Percentiles rank a stretch among this genome's conserved stretches.
phyloP scores from a whole-genome alignment of 257 asterid genomes.

The Gentiana dahurica region DNA sequence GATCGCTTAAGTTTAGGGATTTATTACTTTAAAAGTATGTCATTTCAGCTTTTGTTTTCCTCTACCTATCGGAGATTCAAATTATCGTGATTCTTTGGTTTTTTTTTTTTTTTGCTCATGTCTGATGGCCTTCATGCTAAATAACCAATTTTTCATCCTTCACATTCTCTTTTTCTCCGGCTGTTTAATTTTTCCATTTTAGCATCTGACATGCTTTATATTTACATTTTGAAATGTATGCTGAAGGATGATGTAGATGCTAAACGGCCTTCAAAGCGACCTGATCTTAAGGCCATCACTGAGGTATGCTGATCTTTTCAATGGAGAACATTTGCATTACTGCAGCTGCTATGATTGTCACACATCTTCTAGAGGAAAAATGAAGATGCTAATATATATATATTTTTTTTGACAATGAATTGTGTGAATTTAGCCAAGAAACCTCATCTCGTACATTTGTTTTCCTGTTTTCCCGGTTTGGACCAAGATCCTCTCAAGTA shows the following conservation, averaged over 20 bases:
- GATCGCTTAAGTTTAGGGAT: too few relatives aligned
- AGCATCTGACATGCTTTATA: not conserved
- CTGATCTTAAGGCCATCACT: constrained; percentile 76
- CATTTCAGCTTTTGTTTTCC: too few relatives aligned
- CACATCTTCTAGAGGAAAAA: too few relatives aligned
- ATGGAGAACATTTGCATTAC: not conserved
- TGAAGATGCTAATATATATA: too few relatives aligned
- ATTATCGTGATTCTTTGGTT: not conserved
- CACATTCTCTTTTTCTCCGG: not conserved
- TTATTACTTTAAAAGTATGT: too few relatives aligned
- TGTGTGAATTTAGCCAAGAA: too few relatives aligned
- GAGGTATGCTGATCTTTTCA: constrained; percentile 30
- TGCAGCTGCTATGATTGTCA: not conserved
- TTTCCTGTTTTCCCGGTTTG: too few relatives aligned
- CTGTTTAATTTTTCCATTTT: not conserved
- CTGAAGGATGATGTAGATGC: constrained; percentile 21
- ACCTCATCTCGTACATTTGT: too few relatives aligned
- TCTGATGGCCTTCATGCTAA: not conserved
- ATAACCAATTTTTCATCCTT: not conserved
- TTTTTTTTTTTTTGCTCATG: not conserved
- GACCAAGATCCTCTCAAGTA: too few relatives aligned
- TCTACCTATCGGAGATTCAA: not conserved
- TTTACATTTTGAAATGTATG: constrained; percentile 13
- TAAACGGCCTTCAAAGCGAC: constrained; percentile 47
- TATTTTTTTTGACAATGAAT: too few relatives aligned